Conservation (phyloP, 2,329 filamentous ascomycete species). For the Penicillium olsonii region DNA sequence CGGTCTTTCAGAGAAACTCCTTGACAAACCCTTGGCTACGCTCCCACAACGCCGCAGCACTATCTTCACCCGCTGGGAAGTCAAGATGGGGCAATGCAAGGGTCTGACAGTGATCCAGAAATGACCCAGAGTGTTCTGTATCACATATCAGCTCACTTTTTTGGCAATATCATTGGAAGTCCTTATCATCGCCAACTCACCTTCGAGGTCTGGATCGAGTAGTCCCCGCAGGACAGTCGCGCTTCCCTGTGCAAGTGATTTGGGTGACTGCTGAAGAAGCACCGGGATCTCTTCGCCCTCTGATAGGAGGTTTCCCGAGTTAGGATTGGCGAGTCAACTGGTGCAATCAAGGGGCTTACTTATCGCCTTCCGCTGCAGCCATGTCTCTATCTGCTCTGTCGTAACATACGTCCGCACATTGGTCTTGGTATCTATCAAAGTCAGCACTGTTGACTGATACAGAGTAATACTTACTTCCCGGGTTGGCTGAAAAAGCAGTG, state of each 20-base stretch:
- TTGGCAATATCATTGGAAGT: neutral
- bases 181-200: conserved; percentile 16
- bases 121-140: conserved; percentile 26
- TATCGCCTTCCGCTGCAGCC: conserved; percentile 27
- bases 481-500: conserved; percentile 27
- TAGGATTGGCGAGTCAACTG: neutral
- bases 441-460: neutral
- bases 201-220: conserved; percentile 26
- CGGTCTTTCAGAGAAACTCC: conserved; percentile 1
- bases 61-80: conserved; percentile 29
- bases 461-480: conserved; percentile 25
- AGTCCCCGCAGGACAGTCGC: conserved; percentile 25
- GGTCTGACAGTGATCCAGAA: conserved; percentile 26
- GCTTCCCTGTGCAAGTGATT: conserved; percentile 24
- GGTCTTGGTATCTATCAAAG: conserved; percentile 21
- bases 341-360: conserved; percentile 9
- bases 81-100: conserved; percentile 22
- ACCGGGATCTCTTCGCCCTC: conserved; percentile 24
- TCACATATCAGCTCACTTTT: neutral
- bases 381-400: conserved; percentile 21
- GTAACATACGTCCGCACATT: conserved; percentile 25
- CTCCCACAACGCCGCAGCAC: conserved; percentile 33
- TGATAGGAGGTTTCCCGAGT: neutral
- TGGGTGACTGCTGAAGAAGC: conserved; percentile 26
- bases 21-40: conserved; percentile 33